Percentiles rank a stretch among this genome's conserved stretches.
phyloP scores from a whole-genome alignment of 2,329 filamentous ascomycete genomes.

The Aspergillus pseudoterreus region DNA sequence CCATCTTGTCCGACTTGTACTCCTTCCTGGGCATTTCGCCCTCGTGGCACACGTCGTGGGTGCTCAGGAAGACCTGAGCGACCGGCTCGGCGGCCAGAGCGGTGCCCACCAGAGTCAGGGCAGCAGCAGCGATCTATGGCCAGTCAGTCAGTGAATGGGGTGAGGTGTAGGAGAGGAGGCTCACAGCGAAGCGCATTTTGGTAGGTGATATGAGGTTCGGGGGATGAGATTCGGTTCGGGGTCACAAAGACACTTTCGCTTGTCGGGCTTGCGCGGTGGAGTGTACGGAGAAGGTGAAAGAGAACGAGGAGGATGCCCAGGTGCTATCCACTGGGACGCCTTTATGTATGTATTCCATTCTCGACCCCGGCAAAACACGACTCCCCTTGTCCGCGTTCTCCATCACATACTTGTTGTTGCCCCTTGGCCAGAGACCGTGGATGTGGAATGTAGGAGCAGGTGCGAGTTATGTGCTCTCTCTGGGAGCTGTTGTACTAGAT shows the following conservation, averaged over 20 bases:
- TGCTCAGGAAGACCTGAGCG: conserved; percentile 8
- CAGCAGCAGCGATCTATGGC: conserved; percentile 8
- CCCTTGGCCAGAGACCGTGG: not conserved
- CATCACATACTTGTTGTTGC: not conserved
- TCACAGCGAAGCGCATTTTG: conserved; percentile 13
- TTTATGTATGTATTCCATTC: not conserved
- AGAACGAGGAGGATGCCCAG: not conserved
- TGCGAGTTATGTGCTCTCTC: not conserved
- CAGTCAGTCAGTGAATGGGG: not conserved
- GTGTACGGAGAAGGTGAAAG: not conserved
- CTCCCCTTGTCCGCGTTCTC: not conserved
- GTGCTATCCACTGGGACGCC: not conserved
- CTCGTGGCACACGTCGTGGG: conserved; percentile 11
- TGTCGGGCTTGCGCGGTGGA: not conserved
- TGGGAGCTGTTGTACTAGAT: not conserved
- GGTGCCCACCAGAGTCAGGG: conserved; percentile 10
- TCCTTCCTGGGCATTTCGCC: not conserved
- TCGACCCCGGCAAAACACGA: not conserved
- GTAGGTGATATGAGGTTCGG: not conserved
- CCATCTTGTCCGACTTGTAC: not conserved
- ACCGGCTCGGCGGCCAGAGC: conserved; percentile 12
- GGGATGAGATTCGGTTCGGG: not conserved
- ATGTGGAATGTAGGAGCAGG: not conserved
- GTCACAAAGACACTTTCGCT: not conserved
- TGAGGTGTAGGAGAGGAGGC: not conserved